Conservation (phyloP, 2,329 filamentous ascomycete genomes). For the Alternaria solani region DNA sequence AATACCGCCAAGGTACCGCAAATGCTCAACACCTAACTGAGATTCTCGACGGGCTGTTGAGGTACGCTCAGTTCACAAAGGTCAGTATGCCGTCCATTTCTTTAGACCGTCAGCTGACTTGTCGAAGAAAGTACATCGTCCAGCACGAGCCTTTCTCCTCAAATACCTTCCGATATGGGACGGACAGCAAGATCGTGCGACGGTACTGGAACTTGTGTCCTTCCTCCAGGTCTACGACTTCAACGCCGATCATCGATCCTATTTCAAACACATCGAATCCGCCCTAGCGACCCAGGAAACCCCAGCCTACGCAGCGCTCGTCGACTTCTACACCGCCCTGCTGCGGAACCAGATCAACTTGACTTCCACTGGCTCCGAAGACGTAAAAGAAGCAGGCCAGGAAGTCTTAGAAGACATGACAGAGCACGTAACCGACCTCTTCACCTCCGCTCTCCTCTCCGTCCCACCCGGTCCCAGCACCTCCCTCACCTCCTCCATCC, state of each 20-base stretch:
- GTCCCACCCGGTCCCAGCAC: conserved; percentile 35
- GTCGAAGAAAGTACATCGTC: conserved; percentile 42
- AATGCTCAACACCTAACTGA: conserved; percentile 37
- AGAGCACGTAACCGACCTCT: conserved; percentile 43
- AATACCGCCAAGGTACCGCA: conserved; percentile 22
- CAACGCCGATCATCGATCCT: conserved; percentile 49
- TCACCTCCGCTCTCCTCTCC: conserved; percentile 43
- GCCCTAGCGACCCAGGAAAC: conserved; percentile 50
- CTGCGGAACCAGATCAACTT: conserved; percentile 63
- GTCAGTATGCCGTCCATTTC: conserved; percentile 20
- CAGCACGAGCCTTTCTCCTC: conserved; percentile 44
- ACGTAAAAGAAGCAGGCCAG: conserved; percentile 51
- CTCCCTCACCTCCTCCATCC: conserved; percentile 59
- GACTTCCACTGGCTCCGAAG: conserved; percentile 37
- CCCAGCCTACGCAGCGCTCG: conserved; percentile 65
- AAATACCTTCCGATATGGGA: conserved; percentile 50
- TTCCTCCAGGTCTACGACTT: conserved; percentile 60
- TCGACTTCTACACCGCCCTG: conserved; percentile 72
- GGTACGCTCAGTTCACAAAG: conserved; percentile 48
- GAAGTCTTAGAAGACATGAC: conserved; percentile 45
- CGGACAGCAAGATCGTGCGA: conserved; percentile 40
- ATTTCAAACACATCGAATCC: conserved; percentile 53
- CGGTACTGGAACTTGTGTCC: conserved; percentile 62
- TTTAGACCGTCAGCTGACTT: conserved; percentile 8
- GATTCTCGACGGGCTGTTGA: conserved; percentile 43